Evolutionary conservation across 2,329 filamentous ascomycete genomes (phyloP).

Genomic region (Colletotrichum sp.): DNA sequence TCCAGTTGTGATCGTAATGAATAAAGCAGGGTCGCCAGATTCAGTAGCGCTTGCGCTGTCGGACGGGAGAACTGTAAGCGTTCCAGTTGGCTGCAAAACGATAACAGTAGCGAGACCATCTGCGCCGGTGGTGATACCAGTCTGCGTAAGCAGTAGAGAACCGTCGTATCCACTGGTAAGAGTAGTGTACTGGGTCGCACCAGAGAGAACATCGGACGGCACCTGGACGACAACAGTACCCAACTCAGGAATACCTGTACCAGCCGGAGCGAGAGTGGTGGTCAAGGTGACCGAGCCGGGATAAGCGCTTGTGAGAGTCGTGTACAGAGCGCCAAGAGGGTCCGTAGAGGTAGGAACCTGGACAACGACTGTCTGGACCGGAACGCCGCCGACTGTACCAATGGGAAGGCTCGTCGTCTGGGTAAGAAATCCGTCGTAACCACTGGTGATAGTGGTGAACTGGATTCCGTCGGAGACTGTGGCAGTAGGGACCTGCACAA

Average conservation of each 20-base stretch:
- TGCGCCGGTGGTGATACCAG: not conserved
- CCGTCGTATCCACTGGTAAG: not conserved
- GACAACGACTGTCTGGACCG: not conserved
- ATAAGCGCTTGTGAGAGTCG: not conserved
- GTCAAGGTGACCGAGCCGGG: not conserved
- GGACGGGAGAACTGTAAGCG: not conserved
- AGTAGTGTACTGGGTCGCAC: not conserved
- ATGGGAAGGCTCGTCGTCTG: not conserved
- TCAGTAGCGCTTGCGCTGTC: not conserved
- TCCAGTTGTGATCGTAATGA: not conserved
- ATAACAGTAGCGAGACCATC: conserved; percentile 4
- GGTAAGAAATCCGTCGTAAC: not conserved
- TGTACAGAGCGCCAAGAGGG: not conserved
- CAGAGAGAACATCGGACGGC: not conserved
- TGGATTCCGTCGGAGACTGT: not conserved
- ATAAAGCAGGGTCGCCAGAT: not conserved
- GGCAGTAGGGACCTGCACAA: not conserved
- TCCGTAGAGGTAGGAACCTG: not conserved
- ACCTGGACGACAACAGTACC: not conserved
- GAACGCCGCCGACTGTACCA: not conserved
- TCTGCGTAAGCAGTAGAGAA: not conserved
- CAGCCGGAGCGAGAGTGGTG: not conserved
- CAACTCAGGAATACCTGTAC: not conserved
- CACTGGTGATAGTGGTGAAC: not conserved
- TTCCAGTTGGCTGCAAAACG: not conserved